Evolutionary conservation across 768 basidiomycete genomes (phyloP), one percentile per base, ranked within the genome.

Genomic region (Pholiota molesta): DNA sequence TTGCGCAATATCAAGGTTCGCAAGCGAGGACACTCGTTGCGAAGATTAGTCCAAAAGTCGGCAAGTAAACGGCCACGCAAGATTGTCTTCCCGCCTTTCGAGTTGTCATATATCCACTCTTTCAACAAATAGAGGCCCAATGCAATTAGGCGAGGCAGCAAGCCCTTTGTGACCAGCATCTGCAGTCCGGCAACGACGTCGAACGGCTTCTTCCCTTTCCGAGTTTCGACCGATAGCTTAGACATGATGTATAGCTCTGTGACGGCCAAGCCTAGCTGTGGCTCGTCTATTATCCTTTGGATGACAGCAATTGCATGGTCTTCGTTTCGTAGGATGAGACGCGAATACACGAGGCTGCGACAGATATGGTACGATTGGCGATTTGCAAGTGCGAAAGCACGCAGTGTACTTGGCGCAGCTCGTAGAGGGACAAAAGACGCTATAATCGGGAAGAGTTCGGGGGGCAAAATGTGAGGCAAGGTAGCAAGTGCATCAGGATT

Each of bases 381-480:
- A 59, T 62, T 65, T 31, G 63, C 58, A 14, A 68, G 54, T 2
- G 49, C 45, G 1, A 62, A 44, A 8, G 55, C 52, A 31, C 56
- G 61, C 8, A 62, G 49, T 17, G 64, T 64, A 5, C 49, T 49
- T 3, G 69, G 64, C 1, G 64, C 44, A 0, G 56, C 23, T 39
- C 59, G 56, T 6, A 70, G 60, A 14, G 69, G 69, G n/a, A 70
- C 39, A 51, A 62, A 58, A 42, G 33, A 2, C 4, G 63, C 62
- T 11, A 68, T 62, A 19, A 67, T 19, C 3, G 66, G 62, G 49
- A 49, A 67, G n/a, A 67, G 45, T 28, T 69, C 68, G 31, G 62
- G 54, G 3, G 47, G 52, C n/a, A n/a, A 8, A n/a, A n/a, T n/a
- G n/a, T n/a, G n/a, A n/a, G n/a, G n/a, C n/a, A n/a, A n/a, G n/a